Base-by-base conservation (phyloP, 169 alveolate species). In the Cyclospora cayetanensis region DNA sequence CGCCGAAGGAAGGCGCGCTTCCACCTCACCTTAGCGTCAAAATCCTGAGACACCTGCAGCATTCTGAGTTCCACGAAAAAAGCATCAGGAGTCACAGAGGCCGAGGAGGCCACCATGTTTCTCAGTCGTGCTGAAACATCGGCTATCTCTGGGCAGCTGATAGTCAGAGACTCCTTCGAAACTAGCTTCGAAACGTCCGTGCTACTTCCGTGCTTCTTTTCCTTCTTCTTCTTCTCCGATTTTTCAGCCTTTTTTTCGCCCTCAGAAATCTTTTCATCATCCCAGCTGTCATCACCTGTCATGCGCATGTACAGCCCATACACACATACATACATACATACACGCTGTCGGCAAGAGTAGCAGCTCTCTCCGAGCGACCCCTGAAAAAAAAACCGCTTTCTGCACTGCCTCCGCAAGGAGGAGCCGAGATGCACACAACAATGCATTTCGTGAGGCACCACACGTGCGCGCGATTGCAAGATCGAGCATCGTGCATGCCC, bases 21-120 rank as follows among this genome's bases (percentile, higher is more conserved):
- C n/a, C n/a, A 12, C 7, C 92, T 4, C 25, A 87, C 92, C 42
- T 90, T 74, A 7, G 91, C 94, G 86, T 96, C 98, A 92, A 97
- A 97, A 74, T 95, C 97, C 87, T 97, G 98, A 20, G 99, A 96
- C 34, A 97, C 97, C 94, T 97, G 99, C 60, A 97, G 92, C 89
- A 97, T 96, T 25, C 98, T 97, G 22, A 97, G 93, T 93, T 97
- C 99, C 60, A 96, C 96, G 52, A 95, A 95, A 90, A 97, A 97
- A 42, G 95, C 95, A 18, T 94, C 97, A 25, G 94, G 95, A 63
- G 95, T 92, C 83, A 93, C 86, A 27, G 90, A 74, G 84, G 94
- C 95, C 39, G 96, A 94, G 53, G 85, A 85, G 9, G 91, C 68
- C 18, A 95, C 79, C 76, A 91, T 94, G 41, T 94, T 87, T 31